Evolutionary conservation across 208 protist species (phyloP), one percentile per base, ranked within the genome.

Genomic region (Endotrypanum monterogeii): DNA sequence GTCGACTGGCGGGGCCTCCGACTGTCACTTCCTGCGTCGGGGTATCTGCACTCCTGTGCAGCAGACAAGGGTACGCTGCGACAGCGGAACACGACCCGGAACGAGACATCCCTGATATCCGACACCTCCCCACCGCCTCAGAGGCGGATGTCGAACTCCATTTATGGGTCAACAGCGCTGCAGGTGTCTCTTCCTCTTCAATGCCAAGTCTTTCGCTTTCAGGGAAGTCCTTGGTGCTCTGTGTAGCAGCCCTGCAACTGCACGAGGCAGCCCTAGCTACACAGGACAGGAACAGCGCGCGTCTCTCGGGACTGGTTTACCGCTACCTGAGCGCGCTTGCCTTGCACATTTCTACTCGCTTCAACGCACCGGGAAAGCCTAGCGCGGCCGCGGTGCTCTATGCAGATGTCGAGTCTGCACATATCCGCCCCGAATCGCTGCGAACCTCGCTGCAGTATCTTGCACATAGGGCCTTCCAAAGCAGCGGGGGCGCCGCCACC

Each of bases 151-250:
- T 63, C 25, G 76, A 80, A 41, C 70, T 80, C 3, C 76, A 75
- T 54, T 28, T 52, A 12, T 80, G 70, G 76, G 50, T 58, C 18
- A 35, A 16, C 35, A 50, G 62, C 50, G 32, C 14, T 9, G 41
- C 46, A n/a, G 50, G 35, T 12, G 23, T 63, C 0, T 39, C 63
- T 7, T 52, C 72, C 18, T 25, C n/a, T 32, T 51, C 61, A 11
- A 67, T 3, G 61, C 51, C 61, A 30, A 0, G 0, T 0, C 39
- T 67, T 6, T 23, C 57, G 11, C 46, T 79, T 16, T 57, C 46
- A 1, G 76, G 76, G 3, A 80, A 71, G 70, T 80, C 76, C 23
- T 62, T 80, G 14, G 76, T 80, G 51, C 41, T 71, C 48, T 80
- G 70, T 41, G 63, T 72, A 35, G 39, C 76, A 1, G 68, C 76